phyloP scores from a whole-genome alignment of 169 alveolate species.

The Babesia sp. region DNA sequence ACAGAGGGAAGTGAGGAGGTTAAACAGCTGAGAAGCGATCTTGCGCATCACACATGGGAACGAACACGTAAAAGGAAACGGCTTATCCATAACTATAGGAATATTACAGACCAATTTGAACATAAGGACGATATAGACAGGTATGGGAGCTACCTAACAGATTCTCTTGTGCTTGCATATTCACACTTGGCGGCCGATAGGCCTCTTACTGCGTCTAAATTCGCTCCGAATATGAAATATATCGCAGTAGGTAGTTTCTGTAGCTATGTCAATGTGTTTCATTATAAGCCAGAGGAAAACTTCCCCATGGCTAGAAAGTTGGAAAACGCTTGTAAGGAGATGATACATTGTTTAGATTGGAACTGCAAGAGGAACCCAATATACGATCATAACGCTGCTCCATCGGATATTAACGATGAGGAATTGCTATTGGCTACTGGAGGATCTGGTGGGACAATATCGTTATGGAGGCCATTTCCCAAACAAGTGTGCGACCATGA shows the following conservation, averaged over 20 bases:
- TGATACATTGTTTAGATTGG: slow-evolving; percentile 78
- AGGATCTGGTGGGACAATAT: slow-evolving; percentile 70
- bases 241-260: slow-evolving; percentile 60
- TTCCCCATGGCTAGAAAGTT: slow-evolving; percentile 63
- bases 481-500: neutral
- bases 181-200: slow-evolving; percentile 78
- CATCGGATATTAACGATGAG: slow-evolving; percentile 42
- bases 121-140: slow-evolving; percentile 69
- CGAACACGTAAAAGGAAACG: slow-evolving; percentile 49
- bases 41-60: slow-evolving; percentile 51
- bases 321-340: slow-evolving; percentile 70
- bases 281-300: slow-evolving; percentile 52
- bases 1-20: slow-evolving; percentile 72
- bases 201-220: slow-evolving; percentile 77
- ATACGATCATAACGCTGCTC: slow-evolving; percentile 49
- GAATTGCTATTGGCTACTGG: slow-evolving; percentile 72
- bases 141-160: slow-evolving; percentile 68
- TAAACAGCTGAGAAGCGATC: slow-evolving; percentile 58
- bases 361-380: slow-evolving; percentile 62
- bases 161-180: slow-evolving; percentile 58
- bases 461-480: slow-evolving; percentile 73
- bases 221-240: slow-evolving; percentile 72
- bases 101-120: slow-evolving; percentile 64
- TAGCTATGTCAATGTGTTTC: slow-evolving; percentile 64
- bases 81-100: slow-evolving; percentile 66